Percentiles rank a stretch among this genome's conserved stretches.
phyloP scores from a whole-genome alignment of 306 rosid genomes.

The Fragaria ananassa region DNA sequence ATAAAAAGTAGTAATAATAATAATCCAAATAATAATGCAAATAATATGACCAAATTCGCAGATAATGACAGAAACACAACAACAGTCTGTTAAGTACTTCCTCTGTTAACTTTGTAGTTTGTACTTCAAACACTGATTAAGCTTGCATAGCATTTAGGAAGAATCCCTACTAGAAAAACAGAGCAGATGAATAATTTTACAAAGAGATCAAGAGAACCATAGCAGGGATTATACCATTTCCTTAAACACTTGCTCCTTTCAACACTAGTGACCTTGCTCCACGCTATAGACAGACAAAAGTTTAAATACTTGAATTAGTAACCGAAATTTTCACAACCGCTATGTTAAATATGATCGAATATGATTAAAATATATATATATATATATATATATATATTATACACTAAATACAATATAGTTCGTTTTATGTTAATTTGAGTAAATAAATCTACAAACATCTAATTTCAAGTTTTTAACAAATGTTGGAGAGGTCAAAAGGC shows the following conservation, averaged over 20 bases:
- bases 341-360: background rate
- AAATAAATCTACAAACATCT: constrained; percentile 6
- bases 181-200: background rate
- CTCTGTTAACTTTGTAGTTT: background rate
- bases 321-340: background rate
- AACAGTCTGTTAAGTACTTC: background rate
- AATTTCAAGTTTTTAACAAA: constrained; percentile 17
- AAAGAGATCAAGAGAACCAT: constrained; percentile 20
- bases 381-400: background rate
- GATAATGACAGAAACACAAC: background rate
- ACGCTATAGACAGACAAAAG: constrained; percentile 50
- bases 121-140: background rate
- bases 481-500: constrained; percentile 22
- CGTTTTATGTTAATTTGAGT: background rate
- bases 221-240: constrained; percentile 60
- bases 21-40: background rate
- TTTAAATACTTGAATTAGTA: constrained; percentile 5
- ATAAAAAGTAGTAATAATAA: background rate
- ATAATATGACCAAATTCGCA: background rate
- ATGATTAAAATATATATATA: background rate
- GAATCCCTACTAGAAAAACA: background rate
- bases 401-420: background rate
- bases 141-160: background rate
- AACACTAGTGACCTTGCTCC: constrained; percentile 87
- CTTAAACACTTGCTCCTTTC: constrained; percentile 81